phyloP scores from a whole-genome alignment of 768 basidiomycete species.

The Lactarius trivialis region DNA sequence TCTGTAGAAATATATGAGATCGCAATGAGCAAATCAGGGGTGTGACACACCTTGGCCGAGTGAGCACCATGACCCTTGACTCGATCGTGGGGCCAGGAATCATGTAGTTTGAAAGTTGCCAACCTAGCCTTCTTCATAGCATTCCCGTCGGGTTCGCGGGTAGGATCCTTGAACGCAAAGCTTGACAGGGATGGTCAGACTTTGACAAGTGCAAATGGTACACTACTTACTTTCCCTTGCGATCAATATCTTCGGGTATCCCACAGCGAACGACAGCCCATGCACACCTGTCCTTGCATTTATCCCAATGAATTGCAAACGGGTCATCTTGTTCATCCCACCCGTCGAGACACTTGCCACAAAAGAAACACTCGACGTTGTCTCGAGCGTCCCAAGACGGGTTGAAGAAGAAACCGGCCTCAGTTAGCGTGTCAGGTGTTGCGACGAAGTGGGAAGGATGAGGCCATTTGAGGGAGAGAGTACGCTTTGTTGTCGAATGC shows the following conservation, averaged over 20 bases:
- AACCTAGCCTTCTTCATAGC: conserved; percentile 67
- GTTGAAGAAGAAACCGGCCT: conserved; percentile 85
- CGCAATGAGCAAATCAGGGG: neutral
- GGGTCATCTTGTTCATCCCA: conserved; percentile 89
- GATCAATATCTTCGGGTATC: conserved; percentile 49
- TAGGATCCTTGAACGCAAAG: conserved; percentile 50
- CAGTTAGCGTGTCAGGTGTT: conserved; percentile 68
- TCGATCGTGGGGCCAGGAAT: conserved; percentile 66
- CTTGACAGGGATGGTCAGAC: conserved; percentile 31
- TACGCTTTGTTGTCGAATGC: conserved; percentile 40
- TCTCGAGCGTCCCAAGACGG: conserved; percentile 64
- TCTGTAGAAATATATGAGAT: conserved; percentile 38
- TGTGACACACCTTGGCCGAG: conserved; percentile 53
- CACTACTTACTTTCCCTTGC: conserved; percentile 46
- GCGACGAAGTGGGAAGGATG: conserved; percentile 60
- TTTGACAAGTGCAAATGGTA: neutral
- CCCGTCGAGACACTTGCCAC: conserved; percentile 71
- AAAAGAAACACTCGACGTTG: conserved; percentile 78
- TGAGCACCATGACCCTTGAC: conserved; percentile 58
- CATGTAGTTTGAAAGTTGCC: conserved; percentile 50
- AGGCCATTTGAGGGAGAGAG: conserved; percentile 64
- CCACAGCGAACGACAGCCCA: conserved; percentile 84
- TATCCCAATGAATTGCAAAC: conserved; percentile 70
- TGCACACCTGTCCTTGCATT: conserved; percentile 58
- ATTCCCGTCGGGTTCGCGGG: conserved; percentile 59